A percentile compares a stretch with the other conserved stretches of the same genome.
phyloP scores from a whole-genome alignment of 2,329 filamentous ascomycete species.

The Phaeosphaeriaceae sp. region DNA sequence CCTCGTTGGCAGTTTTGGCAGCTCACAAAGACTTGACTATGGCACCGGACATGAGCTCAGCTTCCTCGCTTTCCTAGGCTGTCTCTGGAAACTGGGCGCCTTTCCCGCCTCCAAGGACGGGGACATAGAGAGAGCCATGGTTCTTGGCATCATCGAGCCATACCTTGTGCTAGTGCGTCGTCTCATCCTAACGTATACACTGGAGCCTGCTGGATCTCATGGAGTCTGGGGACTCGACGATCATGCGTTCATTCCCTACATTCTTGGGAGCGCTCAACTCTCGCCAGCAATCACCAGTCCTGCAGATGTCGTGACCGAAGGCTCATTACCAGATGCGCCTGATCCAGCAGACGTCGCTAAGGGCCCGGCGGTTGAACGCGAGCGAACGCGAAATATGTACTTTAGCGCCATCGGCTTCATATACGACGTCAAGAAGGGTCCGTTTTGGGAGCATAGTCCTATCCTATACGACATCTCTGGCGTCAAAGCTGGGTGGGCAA shows the following conservation, averaged over 20 bases:
- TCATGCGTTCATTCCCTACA: constrained; percentile 91
- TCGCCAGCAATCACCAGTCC: constrained; percentile 71
- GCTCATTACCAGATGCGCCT: constrained; percentile 73
- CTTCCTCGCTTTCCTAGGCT: constrained; percentile 89
- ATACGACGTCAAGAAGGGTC: constrained; percentile 93
- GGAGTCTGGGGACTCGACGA: constrained; percentile 99
- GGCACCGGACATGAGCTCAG: constrained; percentile 96
- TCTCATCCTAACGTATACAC: constrained; percentile 86
- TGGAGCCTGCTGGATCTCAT: constrained; percentile 94
- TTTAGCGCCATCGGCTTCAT: constrained; percentile 97
- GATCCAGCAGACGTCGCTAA: constrained; percentile 71
- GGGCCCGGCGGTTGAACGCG: constrained; percentile 48
- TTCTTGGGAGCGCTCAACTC: constrained; percentile 92
- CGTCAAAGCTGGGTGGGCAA: constrained; percentile 88
- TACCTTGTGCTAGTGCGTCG: constrained; percentile 82
- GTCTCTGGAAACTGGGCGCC: constrained; percentile 87
- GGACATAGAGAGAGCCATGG: constrained; percentile 77
- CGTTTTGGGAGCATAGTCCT: constrained; percentile 93
- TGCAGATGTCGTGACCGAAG: constrained; percentile 73
- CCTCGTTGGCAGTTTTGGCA: constrained; percentile 86
- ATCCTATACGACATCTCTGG: constrained; percentile 95
- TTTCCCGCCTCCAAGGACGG: constrained; percentile 68
- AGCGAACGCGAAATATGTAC: constrained; percentile 69
- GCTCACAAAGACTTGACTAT: constrained; percentile 87
- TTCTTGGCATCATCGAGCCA: constrained; percentile 82